Evolutionary conservation across 2,329 filamentous ascomycete genomes (phyloP), one percentile per base, ranked within the genome.

Genomic region (Monosporascus sp.): DNA sequence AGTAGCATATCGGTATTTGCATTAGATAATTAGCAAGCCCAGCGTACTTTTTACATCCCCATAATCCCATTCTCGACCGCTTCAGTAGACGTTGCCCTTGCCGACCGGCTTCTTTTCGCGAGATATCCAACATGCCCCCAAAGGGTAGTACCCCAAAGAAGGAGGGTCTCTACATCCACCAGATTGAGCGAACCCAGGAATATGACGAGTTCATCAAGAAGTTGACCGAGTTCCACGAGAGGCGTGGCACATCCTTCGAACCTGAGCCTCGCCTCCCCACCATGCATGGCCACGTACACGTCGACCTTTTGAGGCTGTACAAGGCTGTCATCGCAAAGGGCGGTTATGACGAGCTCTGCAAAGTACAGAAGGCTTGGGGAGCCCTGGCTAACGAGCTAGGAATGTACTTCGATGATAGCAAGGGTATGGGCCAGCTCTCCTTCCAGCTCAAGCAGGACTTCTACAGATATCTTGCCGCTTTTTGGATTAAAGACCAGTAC

Each of bases 371-470:
- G 58, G 88, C 89, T 49, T 96, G 91, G 91, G 83, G 90, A 58
- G 84, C 84, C 62, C 80, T 96, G 62, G 89, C 87, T 14, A 79
- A 85, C 50, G 85, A 91, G 62, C 86, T 96, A 53, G 83, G 89
- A 48, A 82, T 92, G 57, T 84, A 84, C 65, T 85, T 84, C 52
- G 79, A 81, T 63, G 91, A 93, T 65, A 84, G 89, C 36, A 69
- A 68, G 44, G 65, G 62, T 6, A 55, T 81, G 57, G 80, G 90
- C 6, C 89, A 90, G n/a, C 84, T 90, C 54, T 90, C 90, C 15
- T 96, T 95, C 72, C 82, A 88, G 54, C 76, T 96, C 52, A 96
- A 96, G 73, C 87, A 88, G 52, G 85, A 88, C 57, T 96, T 94
- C 74, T 95, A 95, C 76, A 92, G 90, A 70, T 90, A 93, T 63